These are phyloP conservation scores for Saccharomycopsis fermentans DNA, from an alignment of 805 yeast genomes.

Conservation along the genomic window DNA sequence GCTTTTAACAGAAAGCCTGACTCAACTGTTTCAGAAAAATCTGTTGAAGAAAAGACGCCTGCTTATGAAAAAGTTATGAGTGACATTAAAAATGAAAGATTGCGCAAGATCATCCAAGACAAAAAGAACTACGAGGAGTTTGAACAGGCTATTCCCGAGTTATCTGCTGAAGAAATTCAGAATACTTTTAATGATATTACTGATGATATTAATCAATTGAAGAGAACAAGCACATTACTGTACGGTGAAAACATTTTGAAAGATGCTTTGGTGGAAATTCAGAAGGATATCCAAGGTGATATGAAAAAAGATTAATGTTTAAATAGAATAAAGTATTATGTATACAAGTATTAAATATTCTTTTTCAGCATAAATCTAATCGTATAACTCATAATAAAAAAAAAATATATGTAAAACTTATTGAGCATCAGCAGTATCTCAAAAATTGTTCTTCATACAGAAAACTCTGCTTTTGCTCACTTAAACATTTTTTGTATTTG, in stretches of 20 bases:
- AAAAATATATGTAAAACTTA: too few relatives aligned
- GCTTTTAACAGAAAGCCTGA: constrained; percentile 11
- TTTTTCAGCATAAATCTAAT: neutral
- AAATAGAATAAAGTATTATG: neutral
- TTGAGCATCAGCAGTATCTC: too few relatives aligned
- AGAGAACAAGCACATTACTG: neutral
- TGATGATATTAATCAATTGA: constrained; percentile 14
- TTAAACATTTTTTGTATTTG: too few relatives aligned
- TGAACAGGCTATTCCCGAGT: constrained; percentile 33
- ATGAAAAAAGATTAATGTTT: neutral
- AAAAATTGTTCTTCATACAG: too few relatives aligned
- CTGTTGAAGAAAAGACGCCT: neutral
- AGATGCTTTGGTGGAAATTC: constrained; percentile 27
- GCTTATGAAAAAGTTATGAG: constrained; percentile 1
- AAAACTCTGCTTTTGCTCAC: too few relatives aligned
- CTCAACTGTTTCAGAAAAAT: neutral
- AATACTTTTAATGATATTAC: constrained; percentile 10
- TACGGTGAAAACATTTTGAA: constrained; percentile 13
- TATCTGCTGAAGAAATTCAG: constrained; percentile 26
- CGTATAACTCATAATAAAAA: too few relatives aligned
- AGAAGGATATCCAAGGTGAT: constrained; percentile 24
- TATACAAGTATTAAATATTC: neutral
- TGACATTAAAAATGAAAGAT: constrained; percentile 20
- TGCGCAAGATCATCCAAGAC: constrained; percentile 31
- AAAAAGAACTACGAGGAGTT: constrained; percentile 27